Evolutionary conservation across 345 rosid species (phyloP).

Genomic region (Theobroma cacao): DNA sequence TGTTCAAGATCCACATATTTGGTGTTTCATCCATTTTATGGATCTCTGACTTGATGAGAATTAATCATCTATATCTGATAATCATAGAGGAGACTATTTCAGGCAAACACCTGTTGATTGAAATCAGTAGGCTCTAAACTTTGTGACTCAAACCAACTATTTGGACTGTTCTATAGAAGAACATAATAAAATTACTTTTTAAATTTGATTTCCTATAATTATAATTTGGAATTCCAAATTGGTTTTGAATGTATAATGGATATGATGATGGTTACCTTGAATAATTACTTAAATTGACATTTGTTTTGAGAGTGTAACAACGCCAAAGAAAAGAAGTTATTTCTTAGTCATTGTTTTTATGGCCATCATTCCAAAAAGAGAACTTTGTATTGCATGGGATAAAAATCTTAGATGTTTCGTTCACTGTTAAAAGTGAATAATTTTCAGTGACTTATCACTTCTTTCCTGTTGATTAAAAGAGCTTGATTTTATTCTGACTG

Average conservation of each 20-base stretch:
- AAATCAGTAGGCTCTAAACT: background rate
- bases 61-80: constrained; percentile 4
- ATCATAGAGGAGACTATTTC: background rate
- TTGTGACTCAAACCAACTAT: background rate
- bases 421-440: background rate
- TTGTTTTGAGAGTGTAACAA: background rate
- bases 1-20: background rate
- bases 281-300: background rate
- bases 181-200: background rate
- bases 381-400: background rate
- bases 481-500: background rate
- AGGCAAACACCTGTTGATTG: background rate
- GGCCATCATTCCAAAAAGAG: background rate
- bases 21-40: background rate
- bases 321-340: background rate
- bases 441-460: background rate
- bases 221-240: background rate
- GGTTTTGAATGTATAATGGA: background rate
- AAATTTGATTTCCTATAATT: background rate
- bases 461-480: background rate
- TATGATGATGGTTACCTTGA: background rate
- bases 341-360: background rate
- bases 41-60: background rate
- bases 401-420: background rate
- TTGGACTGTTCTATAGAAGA: background rate